Conservation (phyloP, 495 filamentous ascomycete genomes). For the Cladorrhinum samala region DNA sequence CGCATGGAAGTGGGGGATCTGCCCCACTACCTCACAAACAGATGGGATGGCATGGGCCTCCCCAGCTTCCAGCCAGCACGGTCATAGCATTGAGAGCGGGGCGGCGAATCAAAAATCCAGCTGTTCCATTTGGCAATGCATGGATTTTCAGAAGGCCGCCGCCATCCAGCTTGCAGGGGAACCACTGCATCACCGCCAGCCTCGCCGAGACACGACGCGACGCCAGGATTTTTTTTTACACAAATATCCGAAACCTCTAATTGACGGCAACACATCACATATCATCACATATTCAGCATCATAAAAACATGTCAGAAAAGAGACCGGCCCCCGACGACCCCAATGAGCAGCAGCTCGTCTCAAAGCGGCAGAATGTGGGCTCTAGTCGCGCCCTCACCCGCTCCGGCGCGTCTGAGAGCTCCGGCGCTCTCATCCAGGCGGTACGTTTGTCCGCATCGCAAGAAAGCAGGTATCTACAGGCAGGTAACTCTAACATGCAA, state of each 20-base stretch:
- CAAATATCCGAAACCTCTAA: too few species aligned
- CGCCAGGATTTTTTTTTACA: too few species aligned
- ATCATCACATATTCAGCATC: not conserved
- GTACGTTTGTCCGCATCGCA: conserved; percentile 48
- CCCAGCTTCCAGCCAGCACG: not conserved
- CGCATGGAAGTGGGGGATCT: not conserved
- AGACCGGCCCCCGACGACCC: conserved; percentile 76
- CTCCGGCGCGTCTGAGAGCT: conserved; percentile 60
- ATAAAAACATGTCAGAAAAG: conserved; percentile 73
- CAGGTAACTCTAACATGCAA: conserved; percentile 19
- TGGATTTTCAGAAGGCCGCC: conserved; percentile 6
- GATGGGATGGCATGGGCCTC: not conserved
- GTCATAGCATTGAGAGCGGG: conserved; percentile 15
- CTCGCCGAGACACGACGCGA: not conserved
- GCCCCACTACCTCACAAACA: not conserved
- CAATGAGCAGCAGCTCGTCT: conserved; percentile 70
- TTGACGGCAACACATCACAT: not conserved
- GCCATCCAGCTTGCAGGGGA: too few species aligned
- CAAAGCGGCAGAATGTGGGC: conserved; percentile 83
- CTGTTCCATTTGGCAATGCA: not conserved
- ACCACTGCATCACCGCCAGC: not conserved
- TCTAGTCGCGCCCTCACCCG: conserved; percentile 54
- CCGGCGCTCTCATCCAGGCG: conserved; percentile 70
- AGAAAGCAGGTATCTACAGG: conserved; percentile 14
- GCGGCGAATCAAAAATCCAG: conserved; percentile 30